phyloP scores from a whole-genome alignment of 2,329 filamentous ascomycete genomes.

The Hypoxylon rubiginosum region DNA sequence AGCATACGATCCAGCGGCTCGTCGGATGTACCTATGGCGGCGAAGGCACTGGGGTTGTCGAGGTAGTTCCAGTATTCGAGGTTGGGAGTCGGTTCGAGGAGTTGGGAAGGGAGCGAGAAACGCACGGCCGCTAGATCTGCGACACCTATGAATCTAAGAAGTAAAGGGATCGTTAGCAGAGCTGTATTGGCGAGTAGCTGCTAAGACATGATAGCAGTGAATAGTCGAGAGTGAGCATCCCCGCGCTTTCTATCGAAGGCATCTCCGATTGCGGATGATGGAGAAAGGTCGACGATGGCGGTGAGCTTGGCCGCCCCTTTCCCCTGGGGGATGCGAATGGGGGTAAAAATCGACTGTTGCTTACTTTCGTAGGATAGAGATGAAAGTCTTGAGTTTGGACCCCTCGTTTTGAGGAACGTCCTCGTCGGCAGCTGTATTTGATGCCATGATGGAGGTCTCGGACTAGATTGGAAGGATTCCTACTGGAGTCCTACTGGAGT shows the following conservation, averaged over 20 bases:
- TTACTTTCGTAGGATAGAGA: constrained; percentile 90
- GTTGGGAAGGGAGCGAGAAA: constrained; percentile 94
- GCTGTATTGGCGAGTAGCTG: neutral
- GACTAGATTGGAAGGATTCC: neutral
- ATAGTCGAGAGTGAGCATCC: neutral
- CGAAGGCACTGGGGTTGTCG: constrained; percentile 92
- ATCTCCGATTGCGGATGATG: constrained; percentile 45
- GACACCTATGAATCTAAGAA: constrained; percentile 89
- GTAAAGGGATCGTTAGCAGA: constrained; percentile 48
- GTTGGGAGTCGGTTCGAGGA: constrained; percentile 96
- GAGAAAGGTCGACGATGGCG: constrained; percentile 20
- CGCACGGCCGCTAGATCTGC: constrained; percentile 94
- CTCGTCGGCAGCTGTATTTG: constrained; percentile 45
- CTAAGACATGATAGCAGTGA: neutral
- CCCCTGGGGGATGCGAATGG: neutral
- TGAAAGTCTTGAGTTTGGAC: constrained; percentile 89
- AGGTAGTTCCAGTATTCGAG: constrained; percentile 99
- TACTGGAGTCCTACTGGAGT: neutral
- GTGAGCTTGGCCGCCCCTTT: constrained; percentile 23
- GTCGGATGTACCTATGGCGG: constrained; percentile 86
- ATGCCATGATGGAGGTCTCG: constrained; percentile 11
- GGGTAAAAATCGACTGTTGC: constrained; percentile 49
- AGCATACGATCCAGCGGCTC: constrained; percentile 94
- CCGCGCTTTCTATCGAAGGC: constrained; percentile 14
- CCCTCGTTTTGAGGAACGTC: constrained; percentile 74